Conservation (phyloP, 2,329 filamentous ascomycete genomes). For the Cladosporium oxysporum region DNA sequence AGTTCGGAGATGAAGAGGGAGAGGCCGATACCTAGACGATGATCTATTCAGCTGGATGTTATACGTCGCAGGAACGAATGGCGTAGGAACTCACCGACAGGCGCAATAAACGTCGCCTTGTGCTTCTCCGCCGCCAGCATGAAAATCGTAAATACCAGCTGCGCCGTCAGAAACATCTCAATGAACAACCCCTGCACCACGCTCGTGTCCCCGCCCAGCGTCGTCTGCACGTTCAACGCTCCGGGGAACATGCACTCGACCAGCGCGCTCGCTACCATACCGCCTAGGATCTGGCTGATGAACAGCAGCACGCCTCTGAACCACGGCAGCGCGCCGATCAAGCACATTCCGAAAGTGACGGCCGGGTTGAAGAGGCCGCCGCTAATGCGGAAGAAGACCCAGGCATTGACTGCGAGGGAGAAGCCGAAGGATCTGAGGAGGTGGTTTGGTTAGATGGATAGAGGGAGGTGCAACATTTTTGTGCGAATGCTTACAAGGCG, state of each 20-base stretch:
- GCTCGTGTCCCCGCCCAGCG: constrained; percentile 38
- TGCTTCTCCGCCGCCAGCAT: constrained; percentile 47
- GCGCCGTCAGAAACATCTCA: constrained; percentile 43
- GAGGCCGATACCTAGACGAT: constrained; percentile 40
- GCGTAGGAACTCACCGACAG: constrained; percentile 32
- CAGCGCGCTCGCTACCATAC: constrained; percentile 38
- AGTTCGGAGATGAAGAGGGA: constrained; percentile 51
- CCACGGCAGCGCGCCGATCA: constrained; percentile 40
- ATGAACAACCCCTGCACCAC: constrained; percentile 44
- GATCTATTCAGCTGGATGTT: neutral
- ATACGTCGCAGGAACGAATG: neutral
- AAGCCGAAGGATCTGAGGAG: constrained; percentile 39
- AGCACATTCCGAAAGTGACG: constrained; percentile 36
- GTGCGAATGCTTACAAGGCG: neutral
- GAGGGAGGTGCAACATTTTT: no score
- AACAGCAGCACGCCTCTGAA: constrained; percentile 39
- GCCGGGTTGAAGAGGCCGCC: constrained; percentile 41
- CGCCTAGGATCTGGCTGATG: constrained; percentile 41
- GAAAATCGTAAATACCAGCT: constrained; percentile 46
- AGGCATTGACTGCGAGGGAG: constrained; percentile 45
- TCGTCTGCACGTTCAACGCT: constrained; percentile 39
- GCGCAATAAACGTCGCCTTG: constrained; percentile 45
- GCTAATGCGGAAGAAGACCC: constrained; percentile 39
- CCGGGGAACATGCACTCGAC: constrained; percentile 42
- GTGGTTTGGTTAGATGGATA: no score